Base-by-base conservation (phyloP, 805 yeast genomes). In the Metschnikowia similis region DNA sequence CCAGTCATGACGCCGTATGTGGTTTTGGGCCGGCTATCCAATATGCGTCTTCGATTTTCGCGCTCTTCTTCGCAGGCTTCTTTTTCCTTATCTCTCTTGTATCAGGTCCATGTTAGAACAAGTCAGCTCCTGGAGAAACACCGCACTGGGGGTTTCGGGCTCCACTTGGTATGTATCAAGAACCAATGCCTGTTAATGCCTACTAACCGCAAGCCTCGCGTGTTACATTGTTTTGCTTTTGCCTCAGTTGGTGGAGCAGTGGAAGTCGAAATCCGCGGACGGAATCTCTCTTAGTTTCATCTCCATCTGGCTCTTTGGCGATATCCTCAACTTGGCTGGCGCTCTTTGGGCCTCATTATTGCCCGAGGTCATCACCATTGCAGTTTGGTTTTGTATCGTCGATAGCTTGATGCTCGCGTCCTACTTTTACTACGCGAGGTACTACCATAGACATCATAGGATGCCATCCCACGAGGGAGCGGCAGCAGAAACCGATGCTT, bases 201-300 rank as follows among this genome's bases (percentile, higher is more conserved):
- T 35, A 40, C 45, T 54, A 51, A 52, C 48, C 13, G 8, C 16
- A 28, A 76, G 83, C 31, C 74, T 87, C 38, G 89, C 92, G 0
- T 84, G 92, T 64, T 87, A 91, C 90, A 76, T 87, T 10, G 90
- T 87, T 11, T 67, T 87, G 37, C 74, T 87, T 50, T 68, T 87
- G 56, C 94, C 95, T 0, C 95, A 87, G 63, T 74, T 87, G 42
- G 76, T 87, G 27, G 95, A 87, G 63, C 92, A 87, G 67, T 87
- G 90, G 90, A 68, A 87, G 48, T 67, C 82, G 48, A 82, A 87
- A 60, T 77, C 83, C 14, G 87, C 89, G 4, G 91, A 85, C 32
- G 95, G 95, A 6, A 81, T 87, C 26, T 81, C 92, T 35, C 75
- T 84, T 31, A 78, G 83, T 6, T 86, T 87, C 58, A 75, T 87